Evolutionary conservation across 2,329 filamentous ascomycete species (phyloP).

Genomic region (Claviceps sp.): DNA sequence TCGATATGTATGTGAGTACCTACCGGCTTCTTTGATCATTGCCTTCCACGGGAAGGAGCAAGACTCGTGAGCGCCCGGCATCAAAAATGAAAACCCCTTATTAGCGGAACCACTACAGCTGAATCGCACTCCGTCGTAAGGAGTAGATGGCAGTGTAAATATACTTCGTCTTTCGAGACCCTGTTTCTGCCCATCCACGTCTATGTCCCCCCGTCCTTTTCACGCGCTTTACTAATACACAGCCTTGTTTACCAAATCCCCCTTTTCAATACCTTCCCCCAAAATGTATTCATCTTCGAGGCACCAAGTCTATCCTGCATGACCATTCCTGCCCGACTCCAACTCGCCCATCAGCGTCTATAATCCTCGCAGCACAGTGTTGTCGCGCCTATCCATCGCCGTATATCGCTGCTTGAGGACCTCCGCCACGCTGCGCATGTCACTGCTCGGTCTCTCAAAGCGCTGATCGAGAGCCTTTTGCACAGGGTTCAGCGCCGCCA

Average conservation of each 20-base stretch:
- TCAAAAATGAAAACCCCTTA: too few species aligned
- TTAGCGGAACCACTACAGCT: too few species aligned
- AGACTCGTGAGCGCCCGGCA: too few species aligned
- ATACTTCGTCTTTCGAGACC: background rate
- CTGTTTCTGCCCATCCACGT: background rate
- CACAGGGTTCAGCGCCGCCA: constrained; percentile 22
- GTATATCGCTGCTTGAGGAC: constrained; percentile 41
- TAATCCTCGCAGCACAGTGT: constrained; percentile 28
- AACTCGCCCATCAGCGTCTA: constrained; percentile 10
- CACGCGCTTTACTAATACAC: background rate
- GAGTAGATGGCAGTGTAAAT: background rate
- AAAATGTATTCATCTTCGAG: background rate
- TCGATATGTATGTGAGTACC: too few species aligned
- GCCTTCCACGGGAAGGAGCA: too few species aligned
- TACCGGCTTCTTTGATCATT: too few species aligned
- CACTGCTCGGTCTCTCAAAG: constrained; percentile 29
- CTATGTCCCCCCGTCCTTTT: background rate
- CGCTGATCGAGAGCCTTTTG: constrained; percentile 39
- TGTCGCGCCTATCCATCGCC: constrained; percentile 32
- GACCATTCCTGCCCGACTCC: background rate
- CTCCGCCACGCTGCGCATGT: constrained; percentile 38
- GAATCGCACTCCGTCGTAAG: too few species aligned
- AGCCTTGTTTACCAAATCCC: background rate
- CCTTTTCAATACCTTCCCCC: background rate
- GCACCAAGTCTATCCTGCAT: background rate